Evolutionary conservation across 2,329 filamentous ascomycete species (phyloP), one percentile per base, ranked within the genome.

Genomic region (Hymenoscyphus repandus): DNA sequence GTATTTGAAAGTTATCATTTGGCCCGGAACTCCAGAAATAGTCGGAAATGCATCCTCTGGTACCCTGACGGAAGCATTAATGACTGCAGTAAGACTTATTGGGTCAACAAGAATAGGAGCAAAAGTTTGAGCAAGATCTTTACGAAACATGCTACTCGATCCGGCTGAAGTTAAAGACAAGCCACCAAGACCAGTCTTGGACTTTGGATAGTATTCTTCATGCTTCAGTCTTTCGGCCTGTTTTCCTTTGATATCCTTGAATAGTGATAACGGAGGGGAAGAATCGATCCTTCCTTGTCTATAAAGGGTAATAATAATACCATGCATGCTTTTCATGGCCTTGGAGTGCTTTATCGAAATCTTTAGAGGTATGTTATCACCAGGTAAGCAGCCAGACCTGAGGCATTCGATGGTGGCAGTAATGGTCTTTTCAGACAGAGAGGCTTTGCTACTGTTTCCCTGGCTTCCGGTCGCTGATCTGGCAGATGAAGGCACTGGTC

Each of bases 1-100:
- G 64, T 99, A 97, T 59, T 86, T 89, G 73, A 99, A 97, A 61
- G 85, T 90, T 58, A 99, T 93, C 84, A 97, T 93, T 32, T 88
- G 85, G 3, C 92, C 90, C 0, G 93, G 93, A 0, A 96, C 90
- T 49, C 85, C 85, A 27, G 83, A 83, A 55, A 97, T 97, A 2
- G 91, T 96, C 0, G 93, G 92, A 60, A 97, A 97, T 0, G 84
- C 83, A 63, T 96, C 89, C 56, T 95, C 90, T 0, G 93, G 93
- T 2, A 97, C 81, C 59, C 89, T 83, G 13, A 99, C 82, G 2
- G 87, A 86, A 3, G 90, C 86, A 13, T 85, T 93, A 38, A 97
- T 82, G 41, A 86, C 85, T 1, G 90, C 83, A 17, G 83, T 86
- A 58, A 96, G 75, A 0, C 85, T 90, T 22, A 69, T 73, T 0